Evolutionary conservation across 2,329 filamentous ascomycete species (phyloP).

Genomic region (Trichoderma sp.): DNA sequence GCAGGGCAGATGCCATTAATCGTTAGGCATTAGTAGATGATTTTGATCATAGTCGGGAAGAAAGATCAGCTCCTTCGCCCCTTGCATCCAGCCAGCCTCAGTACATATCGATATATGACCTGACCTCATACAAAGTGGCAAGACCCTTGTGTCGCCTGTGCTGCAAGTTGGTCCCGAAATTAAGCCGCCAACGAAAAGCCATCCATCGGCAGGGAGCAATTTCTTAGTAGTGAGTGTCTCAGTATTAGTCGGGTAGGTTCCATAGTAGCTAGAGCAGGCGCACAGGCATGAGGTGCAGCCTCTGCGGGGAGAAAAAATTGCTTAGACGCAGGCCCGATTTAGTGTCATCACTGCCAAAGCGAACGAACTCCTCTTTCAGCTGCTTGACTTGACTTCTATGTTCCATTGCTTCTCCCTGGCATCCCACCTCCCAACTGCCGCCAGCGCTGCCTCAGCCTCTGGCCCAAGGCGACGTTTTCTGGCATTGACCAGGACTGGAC

Average conservation of each 20-base stretch:
- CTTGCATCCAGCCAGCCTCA: not conserved
- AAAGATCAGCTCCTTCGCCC: not conserved
- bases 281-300: constrained; percentile 4
- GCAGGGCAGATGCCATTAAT: not conserved
- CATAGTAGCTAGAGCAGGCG: not conserved
- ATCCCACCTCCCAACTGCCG: not conserved
- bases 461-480: constrained; percentile 25
- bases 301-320: constrained; percentile 21
- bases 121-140: not conserved
- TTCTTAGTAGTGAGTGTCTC: not conserved
- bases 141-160: not conserved
- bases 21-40: not conserved
- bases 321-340: constrained; percentile 13
- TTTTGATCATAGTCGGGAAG: not conserved
- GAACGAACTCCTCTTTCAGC: constrained; percentile 15
- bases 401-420: not conserved
- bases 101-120: not conserved
- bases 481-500: constrained; percentile 28
- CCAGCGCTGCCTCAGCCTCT: constrained; percentile 12
- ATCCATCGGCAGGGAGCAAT: not conserved
- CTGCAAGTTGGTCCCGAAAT: constrained; percentile 22
- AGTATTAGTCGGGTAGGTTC: not conserved
- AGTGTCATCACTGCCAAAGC: constrained; percentile 18
- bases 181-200: constrained; percentile 24
- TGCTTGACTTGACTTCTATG: not conserved